phyloP scores from a whole-genome alignment of 2,329 filamentous ascomycete genomes.

The Fusarium temperatum region DNA sequence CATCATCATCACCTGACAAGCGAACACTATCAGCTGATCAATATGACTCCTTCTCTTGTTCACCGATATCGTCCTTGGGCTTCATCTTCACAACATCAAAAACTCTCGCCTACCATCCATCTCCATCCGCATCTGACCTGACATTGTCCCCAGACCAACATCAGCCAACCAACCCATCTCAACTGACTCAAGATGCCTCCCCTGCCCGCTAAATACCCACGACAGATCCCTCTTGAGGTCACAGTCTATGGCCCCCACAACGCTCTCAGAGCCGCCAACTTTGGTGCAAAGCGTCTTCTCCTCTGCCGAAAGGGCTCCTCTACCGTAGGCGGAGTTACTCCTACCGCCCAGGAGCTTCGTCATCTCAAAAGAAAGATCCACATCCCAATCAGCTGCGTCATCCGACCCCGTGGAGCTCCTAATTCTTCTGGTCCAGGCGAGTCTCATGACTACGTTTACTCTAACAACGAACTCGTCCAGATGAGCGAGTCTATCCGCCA shows the following conservation, averaged over 20 bases:
- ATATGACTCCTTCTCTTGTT: neutral
- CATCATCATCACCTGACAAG: neutral
- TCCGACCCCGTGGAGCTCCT: conserved; percentile 55
- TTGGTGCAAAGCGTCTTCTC: conserved; percentile 62
- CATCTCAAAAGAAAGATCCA: conserved; percentile 40
- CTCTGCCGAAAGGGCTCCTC: conserved; percentile 64
- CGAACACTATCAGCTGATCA: neutral
- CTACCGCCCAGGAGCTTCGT: conserved; percentile 52
- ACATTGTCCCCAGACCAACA: neutral
- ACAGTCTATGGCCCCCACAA: conserved; percentile 60
- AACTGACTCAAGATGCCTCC: conserved; percentile 7
- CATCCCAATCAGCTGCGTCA: conserved; percentile 63
- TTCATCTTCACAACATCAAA: neutral
- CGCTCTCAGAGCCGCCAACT: conserved; percentile 50
- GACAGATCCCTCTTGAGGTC: conserved; percentile 57
- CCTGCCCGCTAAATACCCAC: neutral
- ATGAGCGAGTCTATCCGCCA: conserved; percentile 54
- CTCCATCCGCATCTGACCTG: neutral
- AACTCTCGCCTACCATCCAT: neutral
- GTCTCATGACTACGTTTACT: conserved; percentile 59
- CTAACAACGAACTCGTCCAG: conserved; percentile 50
- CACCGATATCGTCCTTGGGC: neutral
- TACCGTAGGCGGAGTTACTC: conserved; percentile 60
- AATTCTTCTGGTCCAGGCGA: conserved; percentile 14
- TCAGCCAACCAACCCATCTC: neutral